Percentiles rank a stretch among this genome's conserved stretches.
phyloP scores from a whole-genome alignment of 495 filamentous ascomycete species.

The Oleoguttula mirabilis region DNA sequence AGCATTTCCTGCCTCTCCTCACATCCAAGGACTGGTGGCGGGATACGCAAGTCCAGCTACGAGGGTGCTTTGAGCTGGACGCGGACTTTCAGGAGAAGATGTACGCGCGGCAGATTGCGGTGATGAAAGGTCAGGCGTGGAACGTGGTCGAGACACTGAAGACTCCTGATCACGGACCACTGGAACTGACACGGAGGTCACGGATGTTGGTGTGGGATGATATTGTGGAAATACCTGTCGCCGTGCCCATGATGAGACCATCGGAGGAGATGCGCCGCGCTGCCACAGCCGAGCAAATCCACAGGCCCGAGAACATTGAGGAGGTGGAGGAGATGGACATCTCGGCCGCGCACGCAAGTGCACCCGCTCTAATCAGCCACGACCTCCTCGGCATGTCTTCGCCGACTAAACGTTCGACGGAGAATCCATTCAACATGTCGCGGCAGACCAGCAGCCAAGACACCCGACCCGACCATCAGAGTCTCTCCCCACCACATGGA shows the following conservation, averaged over 20 bases:
- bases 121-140: slow-evolving; percentile 99
- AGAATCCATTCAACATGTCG: slow-evolving; percentile 70
- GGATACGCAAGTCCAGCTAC: slow-evolving; percentile 76
- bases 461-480: slow-evolving; percentile 28
- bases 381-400: slow-evolving; percentile 67
- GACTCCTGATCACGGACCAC: slow-evolving; percentile 75
- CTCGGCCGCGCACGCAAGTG: slow-evolving; percentile 44
- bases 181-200: slow-evolving; percentile 81
- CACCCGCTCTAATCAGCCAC: slow-evolving; percentile 9
- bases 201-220: slow-evolving; percentile 98
- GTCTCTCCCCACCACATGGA: not conserved
- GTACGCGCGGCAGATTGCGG: slow-evolving; percentile 92
- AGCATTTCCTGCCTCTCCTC: slow-evolving; percentile 85
- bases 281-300: slow-evolving; percentile 39
- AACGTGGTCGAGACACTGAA: slow-evolving; percentile 98
- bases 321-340: slow-evolving; percentile 89
- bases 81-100: slow-evolving; percentile 95
- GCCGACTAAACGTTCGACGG: slow-evolving; percentile 55
- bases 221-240: slow-evolving; percentile 86
- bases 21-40: slow-evolving; percentile 96
- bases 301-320: slow-evolving; percentile 17
- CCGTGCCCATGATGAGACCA: slow-evolving; percentile 73
- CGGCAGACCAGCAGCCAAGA: slow-evolving; percentile 40
- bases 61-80: slow-evolving; percentile 76
- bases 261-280: slow-evolving; percentile 56